Base-by-base conservation (phyloP, 306 rosid species). In the Gastrolobium villosum region DNA sequence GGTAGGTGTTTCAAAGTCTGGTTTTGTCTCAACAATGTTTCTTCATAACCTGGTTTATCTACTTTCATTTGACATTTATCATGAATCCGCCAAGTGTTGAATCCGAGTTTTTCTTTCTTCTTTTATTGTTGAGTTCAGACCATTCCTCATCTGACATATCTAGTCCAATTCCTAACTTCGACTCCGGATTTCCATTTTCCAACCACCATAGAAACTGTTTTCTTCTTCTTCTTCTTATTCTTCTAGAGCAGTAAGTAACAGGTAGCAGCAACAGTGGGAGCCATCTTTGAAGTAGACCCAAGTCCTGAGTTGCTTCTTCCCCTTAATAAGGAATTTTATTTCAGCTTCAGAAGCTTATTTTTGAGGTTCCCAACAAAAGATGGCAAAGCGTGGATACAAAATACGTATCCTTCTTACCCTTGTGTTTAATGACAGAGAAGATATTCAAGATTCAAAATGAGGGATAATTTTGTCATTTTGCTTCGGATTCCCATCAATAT, bases 341-440 rank as follows among this genome's bases (percentile, higher is more conserved):
- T 85, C 74, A 41, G 81, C 77, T 71, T 50, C 84, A 52, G 70
- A 72, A 63, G 69, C 74, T 64, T 57, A 56, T 41, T 77, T 78
- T 83, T 63, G 70, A 48, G 79, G 75, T 77, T 65, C 77, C 69
- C 67, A 31, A 2, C 46, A 75, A 59, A 62, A 78, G 68, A 95
- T 95, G 99, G 93, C 89, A 37, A 95, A 92, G 89, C 99, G 96
- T 56, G 96, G 96, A 13, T 95, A 92, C 68, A 95, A 92, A 86
- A 92, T 95, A 31, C 99, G 99, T 92, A 95, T 95, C 99, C 92
- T 95, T 84, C 82, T 8, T n/a, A n/a, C n/a, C n/a, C n/a, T n/a
- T n/a, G n/a, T n/a, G n/a, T n/a, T n/a, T n/a, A n/a, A n/a, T n/a
- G n/a, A n/a, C n/a, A n/a, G n/a, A n/a, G n/a, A n/a, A n/a, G n/a